phyloP scores from a whole-genome alignment of 2,329 filamentous ascomycete species.

The Aureobasidium sp. region DNA sequence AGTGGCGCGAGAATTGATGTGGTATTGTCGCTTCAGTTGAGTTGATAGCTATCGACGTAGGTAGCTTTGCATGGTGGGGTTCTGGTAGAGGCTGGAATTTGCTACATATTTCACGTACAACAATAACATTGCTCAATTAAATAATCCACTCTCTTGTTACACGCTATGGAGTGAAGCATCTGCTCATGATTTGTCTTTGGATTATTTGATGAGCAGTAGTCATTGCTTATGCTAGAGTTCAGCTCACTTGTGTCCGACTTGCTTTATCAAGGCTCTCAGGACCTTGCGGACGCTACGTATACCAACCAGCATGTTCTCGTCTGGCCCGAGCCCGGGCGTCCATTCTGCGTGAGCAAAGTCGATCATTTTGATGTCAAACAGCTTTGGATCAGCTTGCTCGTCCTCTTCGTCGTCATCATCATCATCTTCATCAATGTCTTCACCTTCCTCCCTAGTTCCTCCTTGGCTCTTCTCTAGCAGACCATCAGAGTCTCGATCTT shows the following conservation, averaged over 20 bases:
- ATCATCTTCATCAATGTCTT: constrained; percentile 39
- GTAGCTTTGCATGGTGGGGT: background rate
- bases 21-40: background rate
- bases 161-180: too few species aligned
- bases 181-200: background rate
- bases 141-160: background rate
- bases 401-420: constrained; percentile 51
- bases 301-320: constrained; percentile 74
- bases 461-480: background rate
- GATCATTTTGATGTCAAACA: constrained; percentile 80
- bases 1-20: background rate
- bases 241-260: constrained; percentile 25
- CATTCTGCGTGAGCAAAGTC: constrained; percentile 93
- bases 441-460: constrained; percentile 17
- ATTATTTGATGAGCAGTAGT: too few species aligned
- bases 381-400: constrained; percentile 49
- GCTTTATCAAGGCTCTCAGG: constrained; percentile 53
- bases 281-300: constrained; percentile 65
- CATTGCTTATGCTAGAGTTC: background rate
- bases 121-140: background rate
- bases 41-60: background rate
- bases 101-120: background rate
- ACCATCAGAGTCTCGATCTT: background rate
- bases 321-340: constrained; percentile 72
- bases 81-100: background rate